Evolutionary conservation across 805 yeast species (phyloP), one percentile per base, ranked within the genome.

Genomic region (Debaryomyces tyrocola): DNA sequence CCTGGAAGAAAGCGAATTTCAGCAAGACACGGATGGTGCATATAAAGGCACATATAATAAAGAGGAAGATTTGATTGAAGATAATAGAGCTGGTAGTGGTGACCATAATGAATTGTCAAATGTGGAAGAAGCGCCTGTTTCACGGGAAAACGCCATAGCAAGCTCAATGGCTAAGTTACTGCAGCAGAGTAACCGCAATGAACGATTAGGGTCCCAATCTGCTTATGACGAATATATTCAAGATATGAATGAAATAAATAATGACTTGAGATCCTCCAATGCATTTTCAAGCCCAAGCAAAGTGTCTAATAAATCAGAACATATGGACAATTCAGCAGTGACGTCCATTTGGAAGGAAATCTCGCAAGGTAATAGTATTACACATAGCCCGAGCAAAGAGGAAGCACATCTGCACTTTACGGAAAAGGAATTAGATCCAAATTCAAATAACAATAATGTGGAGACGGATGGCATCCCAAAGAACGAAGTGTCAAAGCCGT

Each of bases 241-340:
- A 14, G 63, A 57, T 24, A 56, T 60, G 20, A 45, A 48, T 38
- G 47, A 49, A 8, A 50, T 60, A 12, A 50, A 55, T 21, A 41
- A 47, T n/a, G 57, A 51, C 27, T 35, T 55, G 10, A 54, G 41
- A 51, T 46, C 40, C 28, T 45, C 44, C 6, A 6, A 12, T 6
- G 17, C 17, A 9, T n/a, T 12, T 14, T 31, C 34, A 11, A 31
- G 34, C 9, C 34, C 34, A 6, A 14, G 7, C 17, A 21, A 36
- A 36, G 38, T 17, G 34, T 9, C 33, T 14, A 27, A 4, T 18
- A 40, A 24, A 20, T 18, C 36, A 17, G 44, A n/a, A 31, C 20
- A 20, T 9, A 20, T 29, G 21, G 10, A 6, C 10, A 37, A 7
- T 4, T 7, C 17, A 4, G 40, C 33, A 39, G 39, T 31, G n/a